Evolutionary conservation across 164 flowering plant species (phyloP), one percentile per base, ranked within the genome.

Genomic region (Magnolia sinica): DNA sequence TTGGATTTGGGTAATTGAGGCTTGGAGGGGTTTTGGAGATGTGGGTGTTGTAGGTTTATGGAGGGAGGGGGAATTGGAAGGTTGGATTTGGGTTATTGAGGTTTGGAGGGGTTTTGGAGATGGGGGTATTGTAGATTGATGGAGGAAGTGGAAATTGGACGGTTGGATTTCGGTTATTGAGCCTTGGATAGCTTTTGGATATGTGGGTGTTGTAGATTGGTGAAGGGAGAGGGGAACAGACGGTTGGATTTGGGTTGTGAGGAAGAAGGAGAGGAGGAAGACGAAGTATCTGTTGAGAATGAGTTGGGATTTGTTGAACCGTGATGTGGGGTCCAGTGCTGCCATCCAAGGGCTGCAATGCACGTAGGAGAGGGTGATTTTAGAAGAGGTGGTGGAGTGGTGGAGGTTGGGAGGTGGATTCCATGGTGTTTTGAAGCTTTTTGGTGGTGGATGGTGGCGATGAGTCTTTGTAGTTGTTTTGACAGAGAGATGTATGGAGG

Each of bases 281-380:
- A 86, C 73, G 76, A 86, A 84, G 55, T 81, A 80, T 50, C 63
- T 31, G 77, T 86, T 84, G 71, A 84, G 82, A 79, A 81, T 77
- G 55, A 84, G 64, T 51, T 67, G 63, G 75, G 77, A 63, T 73
- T 81, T 84, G 68, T 68, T 84, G 31, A 75, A 18, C 51, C 70
- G 63, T 16, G 64, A 9, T 61, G 59, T 52, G 77, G 70, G 24
- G 45, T 23, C 9, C 45, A 29, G 51, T 19, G 49, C 31, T 75
- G 85, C 85, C 85, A 83, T 83, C 76, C 73, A 67, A 4, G 58
- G 55, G 24, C 8, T 11, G 0, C 27, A 68, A 16, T 19, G 13
- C 13, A 27, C 37, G 24, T 23, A 50, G 45, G 58, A 49, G 58
- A 22, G 61, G 68, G 20, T 71, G 61, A n/a, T 50, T 22, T 58